Base-by-base conservation (phyloP, 129 eudicot species). In the Arctium minus region DNA sequence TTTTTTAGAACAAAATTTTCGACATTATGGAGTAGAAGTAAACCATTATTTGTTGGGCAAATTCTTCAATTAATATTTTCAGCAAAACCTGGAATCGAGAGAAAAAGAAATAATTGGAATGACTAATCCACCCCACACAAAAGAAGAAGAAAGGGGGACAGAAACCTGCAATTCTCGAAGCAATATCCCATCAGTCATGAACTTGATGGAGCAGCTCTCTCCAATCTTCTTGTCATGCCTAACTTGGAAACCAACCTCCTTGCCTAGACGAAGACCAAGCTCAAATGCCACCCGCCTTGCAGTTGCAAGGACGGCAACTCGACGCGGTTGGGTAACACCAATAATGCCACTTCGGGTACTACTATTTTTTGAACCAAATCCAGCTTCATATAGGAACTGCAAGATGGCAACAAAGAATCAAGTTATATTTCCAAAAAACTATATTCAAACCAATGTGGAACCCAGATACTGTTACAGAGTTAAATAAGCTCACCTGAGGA, bases 171-270 rank as follows among this genome's bases (percentile, higher is more conserved):
- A 78, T 87, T 96, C 99, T 65, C 98, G 95, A 73, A 96, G 99
- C 86, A 96, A 90, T 60, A 96, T 96, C 84, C 99, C 98, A 84
- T 96, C 99, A 56, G 99, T 96, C 99, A 96, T 96, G 80, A 96
- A 92, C 87, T 96, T 96, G 86, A 96, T 96, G 38, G 95, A 88
- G 86, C 96, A 89, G 79, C 72, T 88, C 84, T 92, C 92, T 40
- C 98, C 97, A 82, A 96, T 87, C 87, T 85, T 86, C 84, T 78
- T 89, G 87, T 96, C 98, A 89, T 96, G 91, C 80, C 99, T 88
- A 78, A 96, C 98, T 86, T 96, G 99, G 73, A 91, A 96, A 11
- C 99, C 99, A 48, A 96, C 94, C 85, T 96, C 98, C 79, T 92
- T 96, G 8, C 99, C 99, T 15, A 93, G 72, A 68, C 85, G 75